Evolutionary conservation across 2,329 filamentous ascomycete genomes (phyloP).

Genomic region (Hymenoscyphus infarciens): DNA sequence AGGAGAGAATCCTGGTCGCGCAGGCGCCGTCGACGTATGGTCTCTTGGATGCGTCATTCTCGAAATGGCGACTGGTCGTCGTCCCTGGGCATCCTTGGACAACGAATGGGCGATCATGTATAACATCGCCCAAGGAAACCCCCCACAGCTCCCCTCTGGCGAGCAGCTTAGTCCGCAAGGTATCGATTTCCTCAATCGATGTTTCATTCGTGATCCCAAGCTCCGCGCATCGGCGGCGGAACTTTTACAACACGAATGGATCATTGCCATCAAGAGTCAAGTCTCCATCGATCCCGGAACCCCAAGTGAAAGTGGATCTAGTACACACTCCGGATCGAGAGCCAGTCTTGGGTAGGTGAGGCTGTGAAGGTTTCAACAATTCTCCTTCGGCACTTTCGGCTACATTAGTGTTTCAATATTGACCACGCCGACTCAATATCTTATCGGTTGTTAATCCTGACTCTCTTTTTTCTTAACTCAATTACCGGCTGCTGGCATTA

Average conservation of each 20-base stretch:
- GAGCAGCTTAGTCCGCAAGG: slow-evolving; percentile 84
- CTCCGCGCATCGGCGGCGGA: slow-evolving; percentile 80
- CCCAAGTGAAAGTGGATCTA: slow-evolving; percentile 49
- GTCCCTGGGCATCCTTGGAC: slow-evolving; percentile 92
- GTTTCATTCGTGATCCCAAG: slow-evolving; percentile 80
- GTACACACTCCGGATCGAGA: slow-evolving; percentile 22
- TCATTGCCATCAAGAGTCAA: slow-evolving; percentile 61
- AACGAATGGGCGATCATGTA: slow-evolving; percentile 99
- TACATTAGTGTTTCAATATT: not conserved
- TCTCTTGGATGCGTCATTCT: slow-evolving; percentile 94
- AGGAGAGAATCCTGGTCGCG: slow-evolving; percentile 73
- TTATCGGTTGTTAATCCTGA: not conserved
- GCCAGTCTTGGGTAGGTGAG: slow-evolving; percentile 25
- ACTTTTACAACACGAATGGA: slow-evolving; percentile 91
- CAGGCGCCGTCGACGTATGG: slow-evolving; percentile 92
- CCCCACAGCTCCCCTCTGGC: slow-evolving; percentile 73
- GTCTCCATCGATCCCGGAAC: slow-evolving; percentile 59
- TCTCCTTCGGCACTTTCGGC: not conserved
- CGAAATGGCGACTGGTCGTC: slow-evolving; percentile 93
- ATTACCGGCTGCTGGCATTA: not conserved
- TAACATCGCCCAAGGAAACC: slow-evolving; percentile 96
- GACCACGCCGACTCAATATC: not conserved
- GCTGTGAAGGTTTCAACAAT: not conserved
- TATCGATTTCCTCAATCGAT: slow-evolving; percentile 82
- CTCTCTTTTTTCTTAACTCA: not conserved